Conservation (phyloP, 2,329 filamentous ascomycete genomes). For the Arthrobotrys musiformis region DNA sequence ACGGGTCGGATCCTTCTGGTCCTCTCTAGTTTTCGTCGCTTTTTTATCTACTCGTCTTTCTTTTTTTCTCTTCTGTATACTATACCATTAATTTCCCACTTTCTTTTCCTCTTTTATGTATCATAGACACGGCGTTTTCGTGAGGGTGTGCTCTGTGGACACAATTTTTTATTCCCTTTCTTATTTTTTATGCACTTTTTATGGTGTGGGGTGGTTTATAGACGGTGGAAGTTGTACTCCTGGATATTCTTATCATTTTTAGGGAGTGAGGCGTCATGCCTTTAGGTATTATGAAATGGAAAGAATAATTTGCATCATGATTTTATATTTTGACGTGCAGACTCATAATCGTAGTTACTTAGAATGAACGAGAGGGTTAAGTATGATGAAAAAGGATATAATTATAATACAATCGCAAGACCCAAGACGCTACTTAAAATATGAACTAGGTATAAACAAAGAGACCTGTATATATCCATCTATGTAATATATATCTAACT, state of each 20-base stretch:
- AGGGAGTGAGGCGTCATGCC: conserved; percentile 6
- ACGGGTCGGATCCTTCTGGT: conserved; percentile 1
- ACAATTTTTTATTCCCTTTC: conserved; percentile 1
- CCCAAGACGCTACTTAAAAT: conserved; percentile 4
- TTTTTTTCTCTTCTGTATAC: conserved; percentile 11
- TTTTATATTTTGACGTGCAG: neutral
- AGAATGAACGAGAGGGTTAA: too few species aligned
- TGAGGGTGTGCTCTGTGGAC: neutral
- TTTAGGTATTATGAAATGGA: neutral
- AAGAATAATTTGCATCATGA: neutral
- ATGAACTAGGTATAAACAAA: conserved; percentile 4
- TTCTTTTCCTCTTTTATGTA: conserved; percentile 37
- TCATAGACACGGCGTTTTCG: conserved; percentile 51
- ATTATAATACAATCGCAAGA: conserved; percentile 17
- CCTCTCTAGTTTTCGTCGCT: neutral
- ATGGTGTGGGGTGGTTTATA: conserved; percentile 13
- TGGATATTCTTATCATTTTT: neutral
- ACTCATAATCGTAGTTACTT: too few species aligned
- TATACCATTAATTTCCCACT: conserved; percentile 8
- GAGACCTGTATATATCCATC: neutral
- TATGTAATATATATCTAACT: neutral
- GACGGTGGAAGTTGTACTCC: conserved; percentile 9
- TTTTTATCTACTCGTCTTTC: neutral
- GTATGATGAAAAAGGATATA: neutral
- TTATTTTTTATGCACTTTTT: neutral